These are phyloP conservation scores for Nasturtium officinale DNA, from an alignment of 345 rosid species.

Conservation along the genomic window DNA sequence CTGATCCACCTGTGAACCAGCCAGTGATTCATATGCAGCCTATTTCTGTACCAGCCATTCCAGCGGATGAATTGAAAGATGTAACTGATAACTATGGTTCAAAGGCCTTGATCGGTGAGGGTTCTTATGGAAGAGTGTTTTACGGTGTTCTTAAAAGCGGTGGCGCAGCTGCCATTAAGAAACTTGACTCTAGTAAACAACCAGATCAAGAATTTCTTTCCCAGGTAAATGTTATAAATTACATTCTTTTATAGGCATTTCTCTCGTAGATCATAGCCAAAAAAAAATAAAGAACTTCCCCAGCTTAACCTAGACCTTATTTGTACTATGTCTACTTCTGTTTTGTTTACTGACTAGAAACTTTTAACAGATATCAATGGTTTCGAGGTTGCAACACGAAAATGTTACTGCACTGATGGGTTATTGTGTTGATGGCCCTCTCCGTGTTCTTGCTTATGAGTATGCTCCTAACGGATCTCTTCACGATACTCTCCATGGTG, in stretches of 20 bases:
- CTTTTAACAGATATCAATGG: conserved; percentile 73
- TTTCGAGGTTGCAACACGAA: conserved; percentile 72
- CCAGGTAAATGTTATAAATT: conserved; percentile 51
- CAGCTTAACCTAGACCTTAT: no score
- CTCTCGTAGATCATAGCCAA: no score
- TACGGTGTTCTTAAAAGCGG: conserved; percentile 67
- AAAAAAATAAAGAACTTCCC: no score
- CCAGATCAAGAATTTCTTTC: conserved; percentile 86
- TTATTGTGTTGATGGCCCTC: conserved; percentile 77
- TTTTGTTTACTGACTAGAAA: neutral
- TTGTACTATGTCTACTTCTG: neutral
- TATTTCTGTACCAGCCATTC: conserved; percentile 56
- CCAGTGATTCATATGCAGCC: conserved; percentile 51
- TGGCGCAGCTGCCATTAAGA: conserved; percentile 71
- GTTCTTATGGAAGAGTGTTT: conserved; percentile 90
- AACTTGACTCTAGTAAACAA: conserved; percentile 86
- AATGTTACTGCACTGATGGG: conserved; percentile 76
- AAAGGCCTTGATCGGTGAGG: conserved; percentile 77
- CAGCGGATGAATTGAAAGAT: conserved; percentile 62
- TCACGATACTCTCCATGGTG: conserved; percentile 86
- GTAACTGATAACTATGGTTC: conserved; percentile 67
- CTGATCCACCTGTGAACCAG: conserved; percentile 46
- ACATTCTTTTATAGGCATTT: no score
- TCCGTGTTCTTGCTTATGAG: conserved; percentile 83
- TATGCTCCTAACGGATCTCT: conserved; percentile 89